Conservation (phyloP, 805 yeast genomes). For the Wickerhamiella cacticola region DNA sequence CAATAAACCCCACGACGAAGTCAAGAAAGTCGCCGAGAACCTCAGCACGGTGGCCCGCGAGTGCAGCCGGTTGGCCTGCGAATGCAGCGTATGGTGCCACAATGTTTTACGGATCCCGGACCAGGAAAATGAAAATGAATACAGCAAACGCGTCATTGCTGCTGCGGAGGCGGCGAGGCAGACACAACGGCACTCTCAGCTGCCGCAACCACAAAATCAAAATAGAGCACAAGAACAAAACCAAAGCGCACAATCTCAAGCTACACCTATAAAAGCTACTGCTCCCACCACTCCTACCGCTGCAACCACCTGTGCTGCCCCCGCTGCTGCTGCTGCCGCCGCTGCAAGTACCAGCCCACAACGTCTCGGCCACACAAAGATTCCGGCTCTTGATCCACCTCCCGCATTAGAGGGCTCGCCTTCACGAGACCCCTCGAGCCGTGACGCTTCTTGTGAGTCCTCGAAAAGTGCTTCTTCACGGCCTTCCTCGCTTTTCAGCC, state of each 20-base stretch:
- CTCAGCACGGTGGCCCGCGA: constrained; percentile 25
- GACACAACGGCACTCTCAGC: too few species aligned
- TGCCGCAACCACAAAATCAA: background rate
- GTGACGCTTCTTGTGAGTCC: constrained; percentile 2
- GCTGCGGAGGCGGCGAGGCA: too few species aligned
- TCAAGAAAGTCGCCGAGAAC: constrained; percentile 20
- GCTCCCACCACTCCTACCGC: background rate
- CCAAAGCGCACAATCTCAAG: too few species aligned
- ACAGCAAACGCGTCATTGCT: too few species aligned
- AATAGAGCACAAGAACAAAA: too few species aligned
- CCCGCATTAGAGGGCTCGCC: background rate
- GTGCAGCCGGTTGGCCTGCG: constrained; percentile 28
- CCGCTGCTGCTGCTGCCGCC: background rate
- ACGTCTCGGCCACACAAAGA: background rate
- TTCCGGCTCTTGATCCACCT: background rate
- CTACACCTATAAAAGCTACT: too few species aligned
- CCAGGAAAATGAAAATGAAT: background rate
- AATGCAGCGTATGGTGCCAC: constrained; percentile 25
- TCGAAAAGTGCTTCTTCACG: constrained; percentile 7
- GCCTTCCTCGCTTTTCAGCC: constrained; percentile 3
- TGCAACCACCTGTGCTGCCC: background rate
- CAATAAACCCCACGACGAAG: constrained; percentile 18
- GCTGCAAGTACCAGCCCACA: background rate
- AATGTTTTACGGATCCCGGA: constrained; percentile 6
- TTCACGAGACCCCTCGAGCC: constrained; percentile 5